These are phyloP conservation scores for Arxiozyma heterogenica DNA, from an alignment of 1,139 yeast genomes.

Conservation along the genomic window DNA sequence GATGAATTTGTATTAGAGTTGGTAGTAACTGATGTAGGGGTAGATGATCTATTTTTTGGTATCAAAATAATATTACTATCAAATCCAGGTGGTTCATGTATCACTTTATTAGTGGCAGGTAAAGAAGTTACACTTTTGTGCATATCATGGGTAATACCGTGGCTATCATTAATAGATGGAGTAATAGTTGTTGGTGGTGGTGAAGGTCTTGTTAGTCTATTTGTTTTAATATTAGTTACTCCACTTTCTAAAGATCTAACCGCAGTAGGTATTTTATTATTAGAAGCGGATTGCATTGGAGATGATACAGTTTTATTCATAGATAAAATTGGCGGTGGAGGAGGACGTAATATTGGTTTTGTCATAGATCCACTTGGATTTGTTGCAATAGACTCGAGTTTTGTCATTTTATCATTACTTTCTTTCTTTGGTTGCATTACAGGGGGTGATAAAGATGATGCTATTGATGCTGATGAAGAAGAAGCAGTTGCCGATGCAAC, in stretches of 20 bases:
- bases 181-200: neutral
- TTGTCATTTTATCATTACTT: constrained; percentile 1
- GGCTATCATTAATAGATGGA: neutral
- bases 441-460: constrained; percentile 4
- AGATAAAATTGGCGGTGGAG: constrained; percentile 21
- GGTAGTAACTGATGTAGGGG: neutral
- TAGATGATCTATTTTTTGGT: constrained; percentile 16
- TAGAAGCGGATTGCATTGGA: neutral
- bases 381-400: neutral
- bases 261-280: neutral
- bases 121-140: neutral
- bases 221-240: neutral
- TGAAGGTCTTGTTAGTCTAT: neutral
- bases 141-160: neutral
- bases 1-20: neutral
- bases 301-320: neutral
- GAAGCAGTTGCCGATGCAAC: neutral
- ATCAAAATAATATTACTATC: constrained; percentile 18
- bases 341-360: constrained; percentile 23
- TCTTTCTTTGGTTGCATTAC: constrained; percentile 5
- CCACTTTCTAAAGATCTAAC: neutral
- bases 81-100: constrained; percentile 30
- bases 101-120: constrained; percentile 10
- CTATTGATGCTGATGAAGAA: constrained; percentile 4
- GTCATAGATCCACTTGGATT: neutral